Evolutionary conservation across 208 protist species (phyloP).

Genomic region (Leishmania martiniquensis): DNA sequence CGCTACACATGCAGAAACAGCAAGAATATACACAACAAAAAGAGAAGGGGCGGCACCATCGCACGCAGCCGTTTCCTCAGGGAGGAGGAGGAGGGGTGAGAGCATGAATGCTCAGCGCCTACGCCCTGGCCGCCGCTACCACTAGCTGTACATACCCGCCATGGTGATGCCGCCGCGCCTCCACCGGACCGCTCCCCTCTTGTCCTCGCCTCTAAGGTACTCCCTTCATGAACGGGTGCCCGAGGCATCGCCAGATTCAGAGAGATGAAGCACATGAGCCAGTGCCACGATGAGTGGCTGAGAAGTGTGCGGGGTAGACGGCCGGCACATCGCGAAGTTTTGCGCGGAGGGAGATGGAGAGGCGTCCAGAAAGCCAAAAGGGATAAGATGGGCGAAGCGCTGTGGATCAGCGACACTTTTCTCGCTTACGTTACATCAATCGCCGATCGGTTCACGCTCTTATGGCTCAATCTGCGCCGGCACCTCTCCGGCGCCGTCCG

Average conservation of each 20-base stretch:
- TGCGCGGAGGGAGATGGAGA: background rate
- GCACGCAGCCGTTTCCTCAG: no score
- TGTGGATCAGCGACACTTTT: background rate
- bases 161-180: background rate
- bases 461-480: constrained; percentile 12
- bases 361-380: background rate
- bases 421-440: background rate
- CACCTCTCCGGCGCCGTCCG: background rate
- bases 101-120: background rate
- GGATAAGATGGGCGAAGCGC: background rate
- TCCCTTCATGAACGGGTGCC: background rate
- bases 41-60: no score
- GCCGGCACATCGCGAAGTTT: background rate
- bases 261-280: background rate
- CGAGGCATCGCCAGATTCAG: background rate
- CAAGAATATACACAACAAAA: no score
- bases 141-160: background rate
- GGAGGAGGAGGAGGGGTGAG: no score
- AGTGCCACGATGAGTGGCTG: background rate
- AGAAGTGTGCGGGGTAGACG: background rate
- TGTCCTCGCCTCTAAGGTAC: background rate
- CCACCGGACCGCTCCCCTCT: background rate
- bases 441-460: background rate
- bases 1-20: background rate
- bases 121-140: background rate